Conservation (phyloP, 306 rosid genomes). For the Malus domestica region DNA sequence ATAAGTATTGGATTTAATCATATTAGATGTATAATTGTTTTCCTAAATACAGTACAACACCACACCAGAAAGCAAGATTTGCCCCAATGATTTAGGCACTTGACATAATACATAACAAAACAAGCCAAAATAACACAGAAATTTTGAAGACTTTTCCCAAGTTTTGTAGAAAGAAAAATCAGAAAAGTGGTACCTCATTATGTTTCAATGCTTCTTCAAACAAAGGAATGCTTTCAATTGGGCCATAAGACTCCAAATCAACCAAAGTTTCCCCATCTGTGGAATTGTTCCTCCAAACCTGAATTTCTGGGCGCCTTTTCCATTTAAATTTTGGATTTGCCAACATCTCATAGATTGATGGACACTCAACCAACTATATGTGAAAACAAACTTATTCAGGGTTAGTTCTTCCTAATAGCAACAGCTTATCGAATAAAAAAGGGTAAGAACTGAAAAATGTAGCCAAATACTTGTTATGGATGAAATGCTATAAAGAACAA, state of each 20-base stretch:
- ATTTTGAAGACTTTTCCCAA: not conserved
- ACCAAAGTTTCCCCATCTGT: conserved; percentile 39
- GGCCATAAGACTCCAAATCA: conserved; percentile 65
- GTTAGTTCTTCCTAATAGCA: conserved; percentile 11
- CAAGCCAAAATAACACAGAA: not conserved
- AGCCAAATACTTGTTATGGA: not conserved
- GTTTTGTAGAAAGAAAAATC: not conserved
- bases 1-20: not conserved
- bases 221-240: conserved; percentile 36
- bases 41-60: not conserved
- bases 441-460: not conserved
- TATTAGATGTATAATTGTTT: not conserved
- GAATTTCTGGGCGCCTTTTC: conserved; percentile 68
- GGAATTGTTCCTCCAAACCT: conserved; percentile 65
- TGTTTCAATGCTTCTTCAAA: conserved; percentile 67
- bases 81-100: not conserved
- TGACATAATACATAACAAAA: not conserved
- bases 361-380: conserved; percentile 78
- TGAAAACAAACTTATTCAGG: conserved; percentile 14
- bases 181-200: conserved; percentile 49
- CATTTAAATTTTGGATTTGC: conserved; percentile 70
- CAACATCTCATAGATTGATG: conserved; percentile 93
- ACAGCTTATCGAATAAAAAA: not conserved
- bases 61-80: not conserved
- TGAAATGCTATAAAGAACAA: not conserved